Conservation (phyloP, 176 grass and related monocot species). For the Zea mays region DNA sequence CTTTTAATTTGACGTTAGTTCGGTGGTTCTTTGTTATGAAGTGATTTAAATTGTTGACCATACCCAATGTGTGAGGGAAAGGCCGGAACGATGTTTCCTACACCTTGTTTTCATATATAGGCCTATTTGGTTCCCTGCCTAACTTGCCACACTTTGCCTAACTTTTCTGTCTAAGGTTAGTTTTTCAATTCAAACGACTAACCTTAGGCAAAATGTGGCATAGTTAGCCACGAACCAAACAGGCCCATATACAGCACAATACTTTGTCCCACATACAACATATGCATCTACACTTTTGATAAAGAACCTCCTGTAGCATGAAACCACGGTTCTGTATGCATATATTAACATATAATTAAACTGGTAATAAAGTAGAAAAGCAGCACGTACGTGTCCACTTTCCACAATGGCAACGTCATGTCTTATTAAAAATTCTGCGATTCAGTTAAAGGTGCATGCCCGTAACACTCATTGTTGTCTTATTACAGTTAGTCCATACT, state of each 20-base stretch:
- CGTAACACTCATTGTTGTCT: conserved; percentile 36
- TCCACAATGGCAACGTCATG: conserved; percentile 2
- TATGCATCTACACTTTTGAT: not conserved
- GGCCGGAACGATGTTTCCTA: too few species aligned
- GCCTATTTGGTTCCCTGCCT: too few species aligned
- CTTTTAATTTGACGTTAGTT: too few species aligned
- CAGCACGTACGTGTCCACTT: not conserved
- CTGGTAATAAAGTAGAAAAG: not conserved
- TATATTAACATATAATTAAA: not conserved
- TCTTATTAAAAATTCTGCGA: not conserved
- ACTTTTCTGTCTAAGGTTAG: too few species aligned
- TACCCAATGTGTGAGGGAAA: too few species aligned
- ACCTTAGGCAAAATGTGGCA: too few species aligned
- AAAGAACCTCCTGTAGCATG: not conserved
- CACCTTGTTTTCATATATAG: too few species aligned
- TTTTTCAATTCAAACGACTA: too few species aligned
- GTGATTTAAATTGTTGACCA: too few species aligned
- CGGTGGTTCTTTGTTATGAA: too few species aligned
- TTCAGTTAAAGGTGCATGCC: not conserved
- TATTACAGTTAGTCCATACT: conserved; percentile 28
- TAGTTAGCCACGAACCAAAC: too few species aligned
- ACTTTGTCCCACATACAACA: not conserved
- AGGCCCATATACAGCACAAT: not conserved
- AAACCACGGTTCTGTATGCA: not conserved
- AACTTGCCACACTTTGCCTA: too few species aligned